Percentiles rank a stretch among this genome's conserved stretches.
phyloP scores from a whole-genome alignment of 345 rosid genomes.

The Syzygium aromaticum region DNA sequence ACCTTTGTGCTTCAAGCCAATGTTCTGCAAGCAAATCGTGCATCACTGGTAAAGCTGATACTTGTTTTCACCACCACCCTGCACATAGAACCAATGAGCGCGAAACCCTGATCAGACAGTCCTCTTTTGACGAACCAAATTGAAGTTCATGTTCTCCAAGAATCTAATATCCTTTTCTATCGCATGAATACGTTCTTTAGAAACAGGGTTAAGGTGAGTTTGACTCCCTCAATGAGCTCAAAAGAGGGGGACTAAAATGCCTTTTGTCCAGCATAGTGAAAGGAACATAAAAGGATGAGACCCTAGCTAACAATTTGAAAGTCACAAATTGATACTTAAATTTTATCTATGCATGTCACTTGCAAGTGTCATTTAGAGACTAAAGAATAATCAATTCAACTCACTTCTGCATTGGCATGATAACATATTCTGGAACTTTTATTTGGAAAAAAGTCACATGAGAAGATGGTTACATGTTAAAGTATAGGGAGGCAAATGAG shows the following conservation, averaged over 20 bases:
- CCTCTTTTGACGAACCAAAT: not conserved
- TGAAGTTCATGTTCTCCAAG: not conserved
- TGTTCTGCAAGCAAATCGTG: conserved; percentile 55
- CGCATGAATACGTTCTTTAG: not conserved
- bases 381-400: too few relatives aligned
- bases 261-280: not conserved
- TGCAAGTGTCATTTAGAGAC: not conserved
- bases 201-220: not conserved
- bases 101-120: not conserved
- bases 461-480: not conserved
- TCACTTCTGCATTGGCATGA: not conserved
- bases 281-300: not conserved
- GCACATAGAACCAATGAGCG: not conserved
- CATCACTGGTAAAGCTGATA: conserved; percentile 61
- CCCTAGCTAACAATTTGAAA: not conserved
- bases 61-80: conserved; percentile 92
- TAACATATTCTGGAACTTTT: not conserved
- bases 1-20: conserved; percentile 66
- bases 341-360: not conserved
- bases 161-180: not conserved
- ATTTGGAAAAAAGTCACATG: not conserved
- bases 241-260: not conserved
- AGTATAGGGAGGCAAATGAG: not conserved
- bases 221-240: not conserved
- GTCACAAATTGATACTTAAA: not conserved